Evolutionary conservation across 108 stramenopile genomes (phyloP).

Genomic region (Hondaea fermentalgiana): DNA sequence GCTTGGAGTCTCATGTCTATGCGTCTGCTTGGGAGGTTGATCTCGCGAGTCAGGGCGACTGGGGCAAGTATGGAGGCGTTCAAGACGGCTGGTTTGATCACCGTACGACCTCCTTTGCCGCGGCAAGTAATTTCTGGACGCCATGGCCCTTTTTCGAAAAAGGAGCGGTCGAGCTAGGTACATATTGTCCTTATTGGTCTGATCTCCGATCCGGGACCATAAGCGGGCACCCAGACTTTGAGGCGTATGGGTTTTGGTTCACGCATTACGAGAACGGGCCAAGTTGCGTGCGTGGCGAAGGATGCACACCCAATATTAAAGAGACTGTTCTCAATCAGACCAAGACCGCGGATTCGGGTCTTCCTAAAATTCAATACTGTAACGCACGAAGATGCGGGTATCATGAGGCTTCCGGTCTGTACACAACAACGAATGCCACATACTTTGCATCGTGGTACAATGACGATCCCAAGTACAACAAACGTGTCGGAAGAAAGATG

Average conservation of each 20-base stretch:
- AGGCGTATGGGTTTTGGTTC: not conserved
- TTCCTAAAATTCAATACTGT: not conserved
- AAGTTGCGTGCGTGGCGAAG: not conserved
- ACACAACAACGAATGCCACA: not conserved
- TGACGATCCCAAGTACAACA: not conserved
- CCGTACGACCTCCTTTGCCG: not conserved
- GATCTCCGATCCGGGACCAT: not conserved
- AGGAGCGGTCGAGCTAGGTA: not conserved
- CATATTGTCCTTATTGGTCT: not conserved
- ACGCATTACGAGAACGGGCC: not conserved
- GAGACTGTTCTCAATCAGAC: not conserved
- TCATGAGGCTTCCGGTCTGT: not conserved
- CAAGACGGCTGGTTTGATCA: not conserved
- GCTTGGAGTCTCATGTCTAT: not conserved
- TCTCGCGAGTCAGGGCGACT: not conserved
- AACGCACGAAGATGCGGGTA: not conserved
- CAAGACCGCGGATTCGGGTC: not conserved
- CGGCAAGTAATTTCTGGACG: not conserved
- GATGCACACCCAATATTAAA: not conserved
- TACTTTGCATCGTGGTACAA: not conserved
- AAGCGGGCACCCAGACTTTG: not conserved
- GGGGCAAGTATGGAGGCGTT: not conserved
- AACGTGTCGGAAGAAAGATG: not conserved
- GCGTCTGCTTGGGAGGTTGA: not conserved
- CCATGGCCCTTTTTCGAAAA: not conserved